Percentiles rank a stretch among this genome's conserved stretches.
Conservation (phyloP, 306 rosid species). For the Cucumis cinereus region DNA sequence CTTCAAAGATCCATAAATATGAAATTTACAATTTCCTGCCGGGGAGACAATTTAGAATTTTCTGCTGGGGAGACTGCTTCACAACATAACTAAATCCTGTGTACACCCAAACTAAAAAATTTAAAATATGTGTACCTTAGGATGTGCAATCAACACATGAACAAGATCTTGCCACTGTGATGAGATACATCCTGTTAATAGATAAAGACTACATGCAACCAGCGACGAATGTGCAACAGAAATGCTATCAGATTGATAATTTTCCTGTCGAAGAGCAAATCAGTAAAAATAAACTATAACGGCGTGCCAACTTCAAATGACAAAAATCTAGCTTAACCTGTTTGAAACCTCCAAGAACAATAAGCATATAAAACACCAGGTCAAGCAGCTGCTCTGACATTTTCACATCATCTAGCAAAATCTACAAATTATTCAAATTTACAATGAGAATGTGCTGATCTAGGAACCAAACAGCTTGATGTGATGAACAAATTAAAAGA, state of each 20-base stretch:
- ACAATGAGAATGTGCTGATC: not conserved
- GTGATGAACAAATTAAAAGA: not conserved
- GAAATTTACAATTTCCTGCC: not conserved
- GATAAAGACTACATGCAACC: conserved; percentile 62
- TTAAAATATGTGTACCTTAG: conserved; percentile 36
- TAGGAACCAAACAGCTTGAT: not conserved
- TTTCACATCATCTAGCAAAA: conserved; percentile 77
- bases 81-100: not conserved
- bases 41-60: not conserved
- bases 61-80: not conserved
- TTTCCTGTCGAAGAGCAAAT: conserved; percentile 41
- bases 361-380: conserved; percentile 65
- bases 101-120: not conserved
- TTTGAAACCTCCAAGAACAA: conserved; percentile 51
- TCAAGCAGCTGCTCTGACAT: conserved; percentile 66
- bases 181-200: conserved; percentile 59
- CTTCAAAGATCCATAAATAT: conserved; percentile 13
- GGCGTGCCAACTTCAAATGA: conserved; percentile 12
- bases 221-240: conserved; percentile 62
- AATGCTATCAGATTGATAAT: conserved; percentile 25
- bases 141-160: conserved; percentile 78
- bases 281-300: conserved; percentile 13
- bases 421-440: conserved; percentile 21
- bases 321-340: conserved; percentile 41
- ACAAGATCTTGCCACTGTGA: conserved; percentile 78